Evolutionary conservation across 2,329 filamentous ascomycete species (phyloP), one percentile per base, ranked within the genome.

Genomic region (Ophiostoma quercus): DNA sequence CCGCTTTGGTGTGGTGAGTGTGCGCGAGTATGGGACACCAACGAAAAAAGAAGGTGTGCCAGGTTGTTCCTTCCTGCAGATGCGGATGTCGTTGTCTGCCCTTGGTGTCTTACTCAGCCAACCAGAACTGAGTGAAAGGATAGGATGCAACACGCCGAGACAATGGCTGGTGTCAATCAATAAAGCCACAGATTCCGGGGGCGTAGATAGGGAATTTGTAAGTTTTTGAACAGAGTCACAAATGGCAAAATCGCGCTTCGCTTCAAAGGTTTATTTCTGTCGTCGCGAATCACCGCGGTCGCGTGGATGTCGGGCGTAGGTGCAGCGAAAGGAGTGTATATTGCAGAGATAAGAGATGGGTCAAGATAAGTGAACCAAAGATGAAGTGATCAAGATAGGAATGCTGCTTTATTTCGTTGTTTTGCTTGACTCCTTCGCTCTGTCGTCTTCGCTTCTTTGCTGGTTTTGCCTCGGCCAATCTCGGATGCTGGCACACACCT

Each of bases 401-500:
- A 62, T 29, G 57, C n/a, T 29, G 57, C 25, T 32, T 57, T 62
- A 62, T 62, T 62, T 65, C 60, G 57, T 32, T 34, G 29, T n/a
- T 34, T 32, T 16, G 25, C 8, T 6, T 6, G 25, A 12, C 8
- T 37, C 29, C 19, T 22, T 63, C 16, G 60, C 22, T n/a, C 19
- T 29, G 57, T n/a, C 25, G 14, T n/a, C 19, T n/a, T 47, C 19
- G 43, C 43, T 19, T 1, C 3, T 47, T 47, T 47, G 19, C 22
- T 57, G n/a, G 16, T 16, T 34, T 62, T 32, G 32, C 62, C 65
- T 66, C 65, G 65, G 65, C 65, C 65, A 66, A 66, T 67, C 29
- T 25, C 43, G 43, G 66, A 60, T 68, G 16, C 37, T 66, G 65
- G 67, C 29, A 63, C 60, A 65, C 62, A 65, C 32, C 32, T 22